phyloP scores from a whole-genome alignment of 257 asterid species.

The Knoxia roxburghii region DNA sequence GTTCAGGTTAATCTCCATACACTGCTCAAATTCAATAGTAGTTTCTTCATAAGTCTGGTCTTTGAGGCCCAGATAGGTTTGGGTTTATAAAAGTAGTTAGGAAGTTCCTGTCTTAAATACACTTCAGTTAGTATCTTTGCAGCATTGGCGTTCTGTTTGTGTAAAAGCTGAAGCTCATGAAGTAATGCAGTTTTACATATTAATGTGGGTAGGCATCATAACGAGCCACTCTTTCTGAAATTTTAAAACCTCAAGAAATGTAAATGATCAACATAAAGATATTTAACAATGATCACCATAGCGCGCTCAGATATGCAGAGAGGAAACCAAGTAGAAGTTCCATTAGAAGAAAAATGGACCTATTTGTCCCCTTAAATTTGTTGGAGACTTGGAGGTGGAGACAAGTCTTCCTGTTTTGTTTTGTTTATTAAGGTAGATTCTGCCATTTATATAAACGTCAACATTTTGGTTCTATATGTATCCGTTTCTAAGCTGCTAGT shows the following conservation, averaged over 20 bases:
- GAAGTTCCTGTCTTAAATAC: not conserved
- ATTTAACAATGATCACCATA: not conserved
- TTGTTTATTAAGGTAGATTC: not conserved
- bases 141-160: not conserved
- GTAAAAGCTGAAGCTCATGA: not conserved
- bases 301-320: not conserved
- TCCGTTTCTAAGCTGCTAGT: not conserved
- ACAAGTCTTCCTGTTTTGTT: not conserved
- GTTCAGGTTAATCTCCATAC: conserved; percentile 60
- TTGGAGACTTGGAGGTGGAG: not conserved
- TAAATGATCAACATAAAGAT: not conserved
- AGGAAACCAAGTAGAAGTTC: not conserved
- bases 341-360: not conserved
- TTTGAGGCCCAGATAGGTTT: not conserved
- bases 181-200: not conserved
- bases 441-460: not conserved
- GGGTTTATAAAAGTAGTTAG: not conserved
- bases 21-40: conserved; percentile 9
- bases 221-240: not conserved
- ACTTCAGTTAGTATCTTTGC: not conserved
- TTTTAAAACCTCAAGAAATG: not conserved
- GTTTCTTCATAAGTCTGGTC: conserved; percentile 4
- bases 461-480: not conserved
- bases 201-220: not conserved
- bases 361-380: not conserved